phyloP scores from a whole-genome alignment of 306 rosid genomes.

The Spatholobus suberectus region DNA sequence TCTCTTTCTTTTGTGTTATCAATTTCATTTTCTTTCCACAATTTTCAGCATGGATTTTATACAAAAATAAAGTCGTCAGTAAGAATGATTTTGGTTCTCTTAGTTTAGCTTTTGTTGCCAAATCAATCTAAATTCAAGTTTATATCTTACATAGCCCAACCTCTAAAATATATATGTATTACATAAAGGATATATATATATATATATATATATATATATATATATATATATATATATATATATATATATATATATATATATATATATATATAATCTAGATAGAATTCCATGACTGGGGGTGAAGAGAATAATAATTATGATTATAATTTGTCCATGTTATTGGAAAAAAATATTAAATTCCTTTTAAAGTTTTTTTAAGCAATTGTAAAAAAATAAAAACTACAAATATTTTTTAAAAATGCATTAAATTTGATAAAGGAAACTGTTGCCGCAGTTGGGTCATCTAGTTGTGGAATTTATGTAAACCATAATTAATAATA shows the following conservation, averaged over 20 bases:
- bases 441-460: background rate
- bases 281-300: background rate
- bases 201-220: too few species aligned
- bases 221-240: too few species aligned
- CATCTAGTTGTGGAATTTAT: background rate
- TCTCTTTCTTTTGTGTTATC: conserved; percentile 17
- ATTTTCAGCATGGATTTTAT: background rate
- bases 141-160: background rate
- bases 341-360: too few species aligned
- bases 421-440: background rate
- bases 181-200: too few species aligned
- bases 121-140: background rate
- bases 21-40: background rate
- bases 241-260: too few species aligned
- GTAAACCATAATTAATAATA: background rate
- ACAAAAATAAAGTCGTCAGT: conserved; percentile 1
- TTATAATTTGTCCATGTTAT: too few species aligned
- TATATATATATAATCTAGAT: too few species aligned
- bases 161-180: too few species aligned
- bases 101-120: background rate
- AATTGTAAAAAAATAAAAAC: background rate
- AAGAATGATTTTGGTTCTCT: background rate
- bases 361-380: too few species aligned
- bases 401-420: background rate
- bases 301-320: background rate